Percentiles rank a stretch among this genome's conserved stretches.
phyloP scores from a whole-genome alignment of 208 protist genomes.

The Crithidia brevicula region DNA sequence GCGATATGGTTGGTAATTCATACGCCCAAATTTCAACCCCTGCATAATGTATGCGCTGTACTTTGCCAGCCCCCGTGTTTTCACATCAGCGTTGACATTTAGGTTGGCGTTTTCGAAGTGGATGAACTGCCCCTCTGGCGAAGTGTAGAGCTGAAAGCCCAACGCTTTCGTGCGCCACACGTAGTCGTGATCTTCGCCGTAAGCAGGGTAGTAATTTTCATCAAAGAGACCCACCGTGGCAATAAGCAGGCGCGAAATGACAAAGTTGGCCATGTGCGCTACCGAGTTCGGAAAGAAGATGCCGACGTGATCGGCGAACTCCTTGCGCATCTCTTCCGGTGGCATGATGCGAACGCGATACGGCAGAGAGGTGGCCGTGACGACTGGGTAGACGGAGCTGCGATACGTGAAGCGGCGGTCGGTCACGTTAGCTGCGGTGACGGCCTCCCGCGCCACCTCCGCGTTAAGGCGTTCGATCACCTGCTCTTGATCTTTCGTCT shows the following conservation, averaged over 20 bases:
- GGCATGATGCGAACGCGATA: conserved; percentile 45
- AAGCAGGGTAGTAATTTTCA: conserved; percentile 64
- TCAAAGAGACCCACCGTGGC: conserved; percentile 53
- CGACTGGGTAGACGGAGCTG: conserved; percentile 7
- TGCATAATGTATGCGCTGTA: conserved; percentile 6
- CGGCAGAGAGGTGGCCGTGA: conserved; percentile 45
- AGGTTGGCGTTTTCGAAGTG: conserved; percentile 38
- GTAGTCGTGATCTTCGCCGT: conserved; percentile 61
- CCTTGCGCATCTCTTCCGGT: conserved; percentile 6
- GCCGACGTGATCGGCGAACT: conserved; percentile 25
- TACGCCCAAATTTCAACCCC: conserved; percentile 17
- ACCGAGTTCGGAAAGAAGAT: conserved; percentile 34
- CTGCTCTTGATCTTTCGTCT: conserved; percentile 12
- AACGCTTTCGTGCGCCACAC: conserved; percentile 26
- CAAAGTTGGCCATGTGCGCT: conserved; percentile 36
- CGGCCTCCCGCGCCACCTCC: conserved; percentile 28
- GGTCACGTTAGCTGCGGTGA: neutral
- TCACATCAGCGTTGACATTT: neutral
- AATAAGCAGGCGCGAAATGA: conserved; percentile 43
- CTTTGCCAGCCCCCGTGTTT: conserved; percentile 17
- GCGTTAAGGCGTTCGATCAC: neutral
- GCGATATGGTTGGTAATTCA: conserved; percentile 33
- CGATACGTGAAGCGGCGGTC: conserved; percentile 20
- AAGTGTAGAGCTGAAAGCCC: conserved; percentile 33
- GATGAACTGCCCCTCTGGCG: conserved; percentile 9